Conservation (phyloP, 192 early-diverging fungal genomes). For the Lobosporangium transversale region DNA sequence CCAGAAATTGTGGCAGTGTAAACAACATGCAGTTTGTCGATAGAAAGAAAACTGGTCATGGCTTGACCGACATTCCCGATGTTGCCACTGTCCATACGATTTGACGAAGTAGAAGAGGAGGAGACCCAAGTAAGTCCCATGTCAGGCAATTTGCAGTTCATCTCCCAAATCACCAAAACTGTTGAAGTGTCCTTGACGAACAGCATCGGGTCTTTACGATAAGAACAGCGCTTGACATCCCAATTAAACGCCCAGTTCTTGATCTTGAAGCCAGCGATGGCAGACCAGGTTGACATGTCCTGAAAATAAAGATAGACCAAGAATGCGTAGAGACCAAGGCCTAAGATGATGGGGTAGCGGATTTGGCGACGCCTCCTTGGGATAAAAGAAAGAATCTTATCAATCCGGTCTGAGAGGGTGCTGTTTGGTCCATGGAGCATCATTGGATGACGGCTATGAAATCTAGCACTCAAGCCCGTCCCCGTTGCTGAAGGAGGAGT, state of each 20-base stretch:
- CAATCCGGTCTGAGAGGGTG: constrained; percentile 16
- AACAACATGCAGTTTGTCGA: constrained; percentile 32
- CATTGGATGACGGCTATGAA: constrained; percentile 44
- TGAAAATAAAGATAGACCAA: constrained; percentile 35
- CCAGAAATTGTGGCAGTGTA: constrained; percentile 45
- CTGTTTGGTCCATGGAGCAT: constrained; percentile 25
- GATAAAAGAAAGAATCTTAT: constrained; percentile 17
- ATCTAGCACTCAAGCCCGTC: constrained; percentile 28
- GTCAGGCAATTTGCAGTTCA: constrained; percentile 62
- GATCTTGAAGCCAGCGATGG: constrained; percentile 53
- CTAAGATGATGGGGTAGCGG: constrained; percentile 24
- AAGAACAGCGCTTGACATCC: constrained; percentile 57
- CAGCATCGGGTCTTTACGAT: constrained; percentile 64
- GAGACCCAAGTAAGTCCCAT: constrained; percentile 55
- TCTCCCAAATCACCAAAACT: constrained; percentile 65
- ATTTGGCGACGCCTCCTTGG: constrained; percentile 39
- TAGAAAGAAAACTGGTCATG: constrained; percentile 12
- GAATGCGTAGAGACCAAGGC: constrained; percentile 24
- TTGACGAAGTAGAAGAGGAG: too few relatives aligned
- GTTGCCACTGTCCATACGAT: neutral
- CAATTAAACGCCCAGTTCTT: constrained; percentile 59
- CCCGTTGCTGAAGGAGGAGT: constrained; percentile 52
- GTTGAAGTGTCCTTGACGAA: constrained; percentile 60
- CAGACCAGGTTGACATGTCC: constrained; percentile 18
- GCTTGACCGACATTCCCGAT: neutral